These are phyloP conservation scores for Tilletia setariae DNA, from an alignment of 1,284 basidiomycete species.

Conservation along the genomic window DNA sequence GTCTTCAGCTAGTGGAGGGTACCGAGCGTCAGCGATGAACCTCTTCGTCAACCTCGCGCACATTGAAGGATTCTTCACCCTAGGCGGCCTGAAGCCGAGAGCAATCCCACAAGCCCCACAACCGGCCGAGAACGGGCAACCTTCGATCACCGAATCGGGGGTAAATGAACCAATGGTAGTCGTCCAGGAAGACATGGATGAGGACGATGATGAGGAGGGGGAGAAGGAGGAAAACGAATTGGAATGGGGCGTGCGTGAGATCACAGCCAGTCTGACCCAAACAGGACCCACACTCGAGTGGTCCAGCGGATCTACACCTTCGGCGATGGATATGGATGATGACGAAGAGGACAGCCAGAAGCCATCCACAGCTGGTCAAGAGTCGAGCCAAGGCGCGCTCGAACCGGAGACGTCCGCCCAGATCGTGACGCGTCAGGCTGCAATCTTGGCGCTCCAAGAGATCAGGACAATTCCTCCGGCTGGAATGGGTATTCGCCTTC, in stretches of 20 bases:
- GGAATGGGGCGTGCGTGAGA: conserved; percentile 16
- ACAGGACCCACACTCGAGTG: neutral
- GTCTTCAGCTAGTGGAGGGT: conserved; percentile 14
- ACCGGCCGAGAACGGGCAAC: neutral
- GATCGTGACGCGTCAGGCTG: conserved; percentile 3
- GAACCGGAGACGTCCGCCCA: conserved; percentile 4
- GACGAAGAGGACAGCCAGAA: no score
- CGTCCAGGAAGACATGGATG: neutral
- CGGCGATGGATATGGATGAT: neutral
- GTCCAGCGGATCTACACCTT: neutral
- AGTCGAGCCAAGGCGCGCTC: neutral
- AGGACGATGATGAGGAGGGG: neutral
- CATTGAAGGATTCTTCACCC: conserved; percentile 18
- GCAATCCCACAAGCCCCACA: neutral
- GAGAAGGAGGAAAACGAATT: conserved; percentile 18
- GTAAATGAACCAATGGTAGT: no score
- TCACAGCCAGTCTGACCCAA: neutral
- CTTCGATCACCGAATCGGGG: no score
- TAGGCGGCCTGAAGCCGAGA: neutral
- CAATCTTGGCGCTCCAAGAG: conserved; percentile 6
- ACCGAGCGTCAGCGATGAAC: conserved; percentile 36
- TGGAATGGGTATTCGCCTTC: conserved; percentile 64
- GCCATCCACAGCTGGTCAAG: neutral
- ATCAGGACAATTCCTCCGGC: conserved; percentile 59
- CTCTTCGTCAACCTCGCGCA: conserved; percentile 29